Conservation (phyloP, 2,329 filamentous ascomycete species). For the Coniella lustricola region DNA sequence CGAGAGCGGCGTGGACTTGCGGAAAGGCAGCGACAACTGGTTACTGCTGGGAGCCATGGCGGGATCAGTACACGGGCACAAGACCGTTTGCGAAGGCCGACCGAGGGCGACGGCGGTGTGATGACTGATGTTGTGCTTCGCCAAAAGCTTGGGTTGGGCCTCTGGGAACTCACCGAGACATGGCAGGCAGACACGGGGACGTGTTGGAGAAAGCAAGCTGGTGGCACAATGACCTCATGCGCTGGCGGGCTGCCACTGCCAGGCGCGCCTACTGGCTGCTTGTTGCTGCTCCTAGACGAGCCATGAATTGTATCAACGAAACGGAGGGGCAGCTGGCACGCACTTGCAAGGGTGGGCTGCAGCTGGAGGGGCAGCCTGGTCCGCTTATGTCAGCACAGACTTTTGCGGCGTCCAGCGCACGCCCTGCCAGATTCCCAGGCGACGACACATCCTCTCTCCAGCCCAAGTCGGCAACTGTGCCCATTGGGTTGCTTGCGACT, state of each 20-base stretch:
- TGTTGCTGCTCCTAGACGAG: too few species aligned
- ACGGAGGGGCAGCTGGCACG: too few species aligned
- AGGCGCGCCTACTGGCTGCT: too few species aligned
- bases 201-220: not conserved
- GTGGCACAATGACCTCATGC: slow-evolving; percentile 10
- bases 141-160: not conserved
- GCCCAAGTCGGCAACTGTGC: too few species aligned
- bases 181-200: not conserved
- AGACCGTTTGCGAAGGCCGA: not conserved
- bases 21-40: slow-evolving; percentile 78
- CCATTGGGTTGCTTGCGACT: too few species aligned
- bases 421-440: too few species aligned
- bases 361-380: not conserved
- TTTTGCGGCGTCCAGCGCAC: too few species aligned
- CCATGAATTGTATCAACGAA: too few species aligned
- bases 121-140: not conserved
- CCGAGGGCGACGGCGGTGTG: not conserved
- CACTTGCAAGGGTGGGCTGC: too few species aligned
- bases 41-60: slow-evolving; percentile 33
- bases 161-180: slow-evolving; percentile 8
- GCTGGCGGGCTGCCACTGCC: not conserved
- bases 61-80: slow-evolving; percentile 3
- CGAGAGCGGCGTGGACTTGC: slow-evolving; percentile 71
- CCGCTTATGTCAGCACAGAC: too few species aligned
- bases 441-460: too few species aligned